These are phyloP conservation scores for Bocquillonia castaneifolia DNA, from an alignment of 441 rosid genomes.

Conservation along the genomic window DNA sequence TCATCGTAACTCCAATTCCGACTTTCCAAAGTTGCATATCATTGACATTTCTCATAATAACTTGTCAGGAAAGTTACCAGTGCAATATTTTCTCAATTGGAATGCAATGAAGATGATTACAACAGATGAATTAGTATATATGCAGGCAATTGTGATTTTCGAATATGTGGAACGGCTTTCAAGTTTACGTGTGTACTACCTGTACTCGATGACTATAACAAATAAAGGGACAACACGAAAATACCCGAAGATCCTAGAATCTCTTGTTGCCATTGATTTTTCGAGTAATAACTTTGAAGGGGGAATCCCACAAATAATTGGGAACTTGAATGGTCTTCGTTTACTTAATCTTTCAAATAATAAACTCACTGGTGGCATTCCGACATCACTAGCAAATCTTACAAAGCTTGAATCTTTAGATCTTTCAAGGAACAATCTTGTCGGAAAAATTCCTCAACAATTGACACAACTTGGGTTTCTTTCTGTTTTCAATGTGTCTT, in stretches of 20 bases:
- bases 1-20: neutral
- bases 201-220: neutral
- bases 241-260: conserved; percentile 14
- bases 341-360: conserved; percentile 31
- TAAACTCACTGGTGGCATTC: conserved; percentile 9
- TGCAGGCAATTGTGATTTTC: too few relatives aligned
- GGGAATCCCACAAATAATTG: conserved; percentile 22
- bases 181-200: neutral
- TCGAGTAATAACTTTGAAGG: too few relatives aligned
- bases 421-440: neutral
- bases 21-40: conserved; percentile 57
- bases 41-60: conserved; percentile 52
- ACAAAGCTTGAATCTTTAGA: conserved; percentile 3
- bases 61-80: neutral
- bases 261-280: conserved; percentile 25
- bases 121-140: neutral
- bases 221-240: neutral
- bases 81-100: neutral
- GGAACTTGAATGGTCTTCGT: conserved; percentile 23
- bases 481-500: conserved; percentile 13
- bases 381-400: conserved; percentile 6
- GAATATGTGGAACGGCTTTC: too few relatives aligned
- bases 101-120: neutral
- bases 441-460: conserved; percentile 13
- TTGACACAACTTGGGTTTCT: conserved; percentile 11